Evolutionary conservation across 1,284 basidiomycete genomes (phyloP).

Genomic region (Peniophora sp.): DNA sequence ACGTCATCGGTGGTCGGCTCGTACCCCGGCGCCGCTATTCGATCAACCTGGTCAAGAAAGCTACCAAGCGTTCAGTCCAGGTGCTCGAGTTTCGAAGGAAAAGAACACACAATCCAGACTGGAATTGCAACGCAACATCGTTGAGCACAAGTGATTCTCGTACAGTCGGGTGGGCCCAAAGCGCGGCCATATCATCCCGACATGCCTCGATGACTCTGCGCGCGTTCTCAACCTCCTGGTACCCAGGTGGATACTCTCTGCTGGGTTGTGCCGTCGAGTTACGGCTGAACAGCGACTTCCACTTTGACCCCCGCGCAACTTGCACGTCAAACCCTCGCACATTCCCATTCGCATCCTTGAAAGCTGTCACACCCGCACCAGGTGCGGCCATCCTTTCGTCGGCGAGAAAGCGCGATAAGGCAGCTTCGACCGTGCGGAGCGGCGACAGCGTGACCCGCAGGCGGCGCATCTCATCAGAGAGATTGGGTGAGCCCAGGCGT

Average conservation of each 20-base stretch:
- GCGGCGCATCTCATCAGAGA: slow-evolving; percentile 30
- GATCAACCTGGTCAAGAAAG: slow-evolving; percentile 46
- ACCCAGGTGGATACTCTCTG: slow-evolving; percentile 1
- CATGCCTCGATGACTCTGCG: slow-evolving; percentile 46
- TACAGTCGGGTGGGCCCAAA: slow-evolving; percentile 41
- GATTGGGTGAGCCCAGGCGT: not conserved
- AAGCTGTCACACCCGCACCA: slow-evolving; percentile 17
- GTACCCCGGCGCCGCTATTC: slow-evolving; percentile 44
- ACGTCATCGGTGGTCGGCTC: slow-evolving; percentile 51
- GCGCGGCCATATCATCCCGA: slow-evolving; percentile 40
- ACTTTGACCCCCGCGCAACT: slow-evolving; percentile 38
- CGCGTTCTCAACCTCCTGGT: slow-evolving; percentile 31
- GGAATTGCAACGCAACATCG: slow-evolving; percentile 41
- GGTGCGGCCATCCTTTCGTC: slow-evolving; percentile 18
- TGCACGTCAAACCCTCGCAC: slow-evolving; percentile 39
- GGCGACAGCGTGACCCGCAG: slow-evolving; percentile 46
- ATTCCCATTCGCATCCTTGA: too few relatives aligned
- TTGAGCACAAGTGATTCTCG: slow-evolving; percentile 31
- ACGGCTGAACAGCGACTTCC: slow-evolving; percentile 31
- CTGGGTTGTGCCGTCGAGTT: slow-evolving; percentile 3
- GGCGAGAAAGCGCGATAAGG: slow-evolving; percentile 24
- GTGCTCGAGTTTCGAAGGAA: not conserved
- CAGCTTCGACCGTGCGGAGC: slow-evolving; percentile 47
- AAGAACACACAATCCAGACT: slow-evolving; percentile 50
- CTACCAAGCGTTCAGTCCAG: slow-evolving; percentile 21